Base-by-base conservation (phyloP, 2,329 filamentous ascomycete genomes). In the Bimuria novae-zelandiae region DNA sequence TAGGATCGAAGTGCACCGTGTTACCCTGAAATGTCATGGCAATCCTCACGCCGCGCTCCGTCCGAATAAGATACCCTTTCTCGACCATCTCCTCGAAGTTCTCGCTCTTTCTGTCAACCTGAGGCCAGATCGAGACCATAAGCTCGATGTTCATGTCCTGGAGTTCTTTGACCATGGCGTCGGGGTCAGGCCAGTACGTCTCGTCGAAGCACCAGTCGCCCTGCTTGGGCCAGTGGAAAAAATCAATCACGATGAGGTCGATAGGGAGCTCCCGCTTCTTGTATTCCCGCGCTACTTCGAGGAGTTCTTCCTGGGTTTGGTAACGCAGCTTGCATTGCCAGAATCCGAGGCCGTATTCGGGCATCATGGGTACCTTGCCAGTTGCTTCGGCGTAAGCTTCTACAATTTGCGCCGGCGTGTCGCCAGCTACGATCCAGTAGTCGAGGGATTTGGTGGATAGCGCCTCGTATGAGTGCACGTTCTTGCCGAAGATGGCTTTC, bases 51-150 rank as follows among this genome's bases (percentile, higher is more conserved):
- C 86, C 86, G 5, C 84, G 78, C 54, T 88, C 85, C 7, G 76
- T 77, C 0, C 84, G 80, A 54, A 88, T 84, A 1, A 89, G 77
- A 3, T 82, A 76, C 0, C 86, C 86, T 8, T 78, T 76, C 50
- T 84, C 82, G 0, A 85, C 70, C 84, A 88, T 87, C 56, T 87
- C 80, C 0, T 77, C 60, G 61, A 81, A 88, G 64, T 87, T 87
- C 36, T 84, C 81, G 0, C 81, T 84, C 1, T 68, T 63, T 11
- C 76, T 78, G 48, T 88, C 84, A 1, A 89, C 84, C 0, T 84
- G 88, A 0, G 86, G 86, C 86, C 86, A 89, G 59, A 89, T 81
- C 0, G 84, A 87, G 0, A 89, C 83, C 84, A 89, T 88, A 3
- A 88, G 76, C 62, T 89, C 84, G 40, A 88, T 80, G 0, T 78